These are phyloP conservation scores for Lathyrus oleraceus DNA, from an alignment of 306 rosid genomes.

Conservation along the genomic window DNA sequence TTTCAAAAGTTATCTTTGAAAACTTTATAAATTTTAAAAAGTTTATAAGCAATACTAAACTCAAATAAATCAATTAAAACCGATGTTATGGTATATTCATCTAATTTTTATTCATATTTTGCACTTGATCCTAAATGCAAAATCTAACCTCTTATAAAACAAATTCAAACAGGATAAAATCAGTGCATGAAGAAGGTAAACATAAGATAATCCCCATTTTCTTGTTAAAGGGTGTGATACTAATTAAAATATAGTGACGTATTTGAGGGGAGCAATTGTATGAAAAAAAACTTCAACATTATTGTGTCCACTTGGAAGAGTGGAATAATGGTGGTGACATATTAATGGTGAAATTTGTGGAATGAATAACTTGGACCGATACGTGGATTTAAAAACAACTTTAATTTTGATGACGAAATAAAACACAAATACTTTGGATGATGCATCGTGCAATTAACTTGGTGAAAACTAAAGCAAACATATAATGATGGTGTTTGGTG, in stretches of 20 bases:
- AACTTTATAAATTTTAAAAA: no score
- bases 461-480: conserved; percentile 7
- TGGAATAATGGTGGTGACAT: conserved; percentile 3
- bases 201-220: neutral
- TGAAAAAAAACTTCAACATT: neutral
- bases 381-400: neutral
- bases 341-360: conserved; percentile 12
- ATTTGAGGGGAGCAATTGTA: neutral
- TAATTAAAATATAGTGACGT: neutral
- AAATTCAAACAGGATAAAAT: no score
- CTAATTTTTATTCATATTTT: no score
- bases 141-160: no score
- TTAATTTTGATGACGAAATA: conserved; percentile 20
- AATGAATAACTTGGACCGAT: neutral
- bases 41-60: no score
- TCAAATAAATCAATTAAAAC: no score
- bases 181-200: no score
- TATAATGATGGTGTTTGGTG: conserved; percentile 2
- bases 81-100: no score
- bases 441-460: conserved; percentile 6
- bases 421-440: neutral
- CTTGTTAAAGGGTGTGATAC: neutral
- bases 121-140: no score
- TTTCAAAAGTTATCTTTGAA: no score
- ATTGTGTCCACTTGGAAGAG: conserved; percentile 23